Evolutionary conservation across 768 basidiomycete genomes (phyloP).

Genomic region (Tulasnella sp.): DNA sequence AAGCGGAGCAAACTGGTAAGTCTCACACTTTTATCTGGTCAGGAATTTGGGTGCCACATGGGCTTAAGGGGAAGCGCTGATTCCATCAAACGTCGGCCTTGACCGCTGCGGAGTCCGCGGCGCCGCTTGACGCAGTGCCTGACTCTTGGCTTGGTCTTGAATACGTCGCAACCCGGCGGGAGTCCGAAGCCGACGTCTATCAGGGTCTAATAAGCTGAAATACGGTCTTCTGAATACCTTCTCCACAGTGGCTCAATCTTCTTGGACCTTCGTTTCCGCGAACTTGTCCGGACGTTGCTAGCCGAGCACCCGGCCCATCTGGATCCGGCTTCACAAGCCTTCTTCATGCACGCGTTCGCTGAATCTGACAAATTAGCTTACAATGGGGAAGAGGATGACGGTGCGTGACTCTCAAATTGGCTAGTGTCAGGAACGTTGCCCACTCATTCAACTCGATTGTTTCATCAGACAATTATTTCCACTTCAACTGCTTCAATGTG

Average conservation of each 20-base stretch:
- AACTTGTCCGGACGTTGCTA: slow-evolving; percentile 67
- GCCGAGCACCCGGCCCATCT: slow-evolving; percentile 80
- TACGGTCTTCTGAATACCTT: not conserved
- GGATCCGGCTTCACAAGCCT: slow-evolving; percentile 70
- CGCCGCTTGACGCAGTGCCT: not conserved
- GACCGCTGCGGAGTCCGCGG: not conserved
- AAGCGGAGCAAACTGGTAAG: slow-evolving; percentile 69
- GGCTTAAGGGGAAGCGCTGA: not conserved
- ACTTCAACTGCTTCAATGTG: slow-evolving; percentile 85
- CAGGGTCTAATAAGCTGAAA: not conserved
- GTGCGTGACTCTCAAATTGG: slow-evolving; percentile 36
- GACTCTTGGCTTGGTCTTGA: not conserved
- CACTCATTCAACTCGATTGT: not conserved
- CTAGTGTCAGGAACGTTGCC: not conserved
- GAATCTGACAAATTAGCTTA: slow-evolving; percentile 83
- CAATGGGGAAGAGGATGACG: slow-evolving; percentile 63
- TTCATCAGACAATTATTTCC: slow-evolving; percentile 63
- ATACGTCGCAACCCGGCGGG: not conserved
- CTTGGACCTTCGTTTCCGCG: slow-evolving; percentile 77
- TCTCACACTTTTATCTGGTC: not conserved
- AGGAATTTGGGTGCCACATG: not conserved
- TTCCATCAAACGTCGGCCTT: not conserved
- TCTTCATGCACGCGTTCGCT: slow-evolving; percentile 77
- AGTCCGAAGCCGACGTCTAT: not conserved
- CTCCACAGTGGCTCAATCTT: slow-evolving; percentile 57